Conservation (phyloP, 2,329 filamentous ascomycete species). For the Penicillium fuscoglaucum region DNA sequence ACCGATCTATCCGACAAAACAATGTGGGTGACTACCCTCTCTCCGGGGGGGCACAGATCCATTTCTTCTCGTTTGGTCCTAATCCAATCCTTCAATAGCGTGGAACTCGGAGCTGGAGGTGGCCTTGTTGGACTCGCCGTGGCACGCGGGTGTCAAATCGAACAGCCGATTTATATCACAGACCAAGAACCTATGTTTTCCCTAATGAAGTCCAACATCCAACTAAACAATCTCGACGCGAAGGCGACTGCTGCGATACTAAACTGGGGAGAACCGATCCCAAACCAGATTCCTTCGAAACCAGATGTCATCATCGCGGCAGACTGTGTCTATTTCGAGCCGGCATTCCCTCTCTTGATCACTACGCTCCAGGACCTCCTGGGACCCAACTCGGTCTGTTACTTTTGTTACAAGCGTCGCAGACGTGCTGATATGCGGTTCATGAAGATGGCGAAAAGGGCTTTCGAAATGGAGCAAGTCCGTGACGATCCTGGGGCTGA, state of each 20-base stretch:
- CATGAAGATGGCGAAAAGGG: conserved; percentile 68
- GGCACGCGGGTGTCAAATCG: conserved; percentile 56
- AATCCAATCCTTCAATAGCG: conserved; percentile 50
- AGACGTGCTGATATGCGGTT: conserved; percentile 77
- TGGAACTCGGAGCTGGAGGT: conserved; percentile 90
- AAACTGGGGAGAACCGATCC: conserved; percentile 66
- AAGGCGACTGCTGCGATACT: conserved; percentile 68
- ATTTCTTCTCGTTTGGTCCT: neutral
- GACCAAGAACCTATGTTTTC: conserved; percentile 84
- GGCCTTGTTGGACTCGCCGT: conserved; percentile 74
- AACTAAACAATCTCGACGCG: conserved; percentile 69
- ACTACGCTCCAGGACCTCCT: conserved; percentile 74
- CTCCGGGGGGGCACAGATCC: neutral
- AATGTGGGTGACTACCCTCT: conserved; percentile 64
- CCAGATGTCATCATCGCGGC: conserved; percentile 88
- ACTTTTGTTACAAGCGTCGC: conserved; percentile 95
- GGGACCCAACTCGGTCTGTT: conserved; percentile 64
- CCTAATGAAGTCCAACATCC: conserved; percentile 83
- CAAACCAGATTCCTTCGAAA: conserved; percentile 44
- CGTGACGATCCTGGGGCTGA: conserved; percentile 53
- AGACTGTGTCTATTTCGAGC: conserved; percentile 97
- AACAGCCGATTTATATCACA: conserved; percentile 69
- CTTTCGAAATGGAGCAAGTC: conserved; percentile 64
- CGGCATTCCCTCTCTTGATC: conserved; percentile 84
- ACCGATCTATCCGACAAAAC: conserved; percentile 63